Evolutionary conservation across 2,329 filamentous ascomycete genomes (phyloP).

Genomic region (Fonsecaea erecta): DNA sequence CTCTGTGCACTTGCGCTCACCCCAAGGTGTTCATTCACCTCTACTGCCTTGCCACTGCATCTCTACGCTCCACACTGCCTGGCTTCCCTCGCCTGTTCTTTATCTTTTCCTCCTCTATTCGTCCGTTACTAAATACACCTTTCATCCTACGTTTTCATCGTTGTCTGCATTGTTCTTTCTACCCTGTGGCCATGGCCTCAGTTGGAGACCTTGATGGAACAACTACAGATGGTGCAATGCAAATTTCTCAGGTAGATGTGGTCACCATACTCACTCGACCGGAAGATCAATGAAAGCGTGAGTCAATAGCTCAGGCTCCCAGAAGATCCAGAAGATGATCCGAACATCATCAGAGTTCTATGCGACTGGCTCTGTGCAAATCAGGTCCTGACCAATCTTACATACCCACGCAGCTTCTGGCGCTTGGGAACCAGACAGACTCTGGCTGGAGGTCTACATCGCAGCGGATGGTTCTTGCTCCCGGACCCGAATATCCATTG

Average conservation of each 20-base stretch:
- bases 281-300: too few relatives aligned
- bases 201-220: neutral
- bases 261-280: too few relatives aligned
- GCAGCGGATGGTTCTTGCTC: conserved; percentile 2
- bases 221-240: neutral
- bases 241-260: too few relatives aligned
- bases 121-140: neutral
- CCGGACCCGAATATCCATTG: too few relatives aligned
- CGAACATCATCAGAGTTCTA: conserved; percentile 61
- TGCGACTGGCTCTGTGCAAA: conserved; percentile 56
- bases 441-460: conserved; percentile 16
- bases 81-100: neutral
- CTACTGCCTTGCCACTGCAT: neutral
- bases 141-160: neutral
- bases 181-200: neutral
- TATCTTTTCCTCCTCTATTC: neutral
- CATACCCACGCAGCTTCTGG: neutral
- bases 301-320: conserved; percentile 50
- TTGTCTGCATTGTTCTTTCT: neutral
- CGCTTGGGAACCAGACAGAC: neutral
- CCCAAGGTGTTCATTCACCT: neutral
- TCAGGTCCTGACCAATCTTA: too few relatives aligned
- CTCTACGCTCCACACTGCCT: neutral
- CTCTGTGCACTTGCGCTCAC: neutral
- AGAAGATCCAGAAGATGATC: conserved; percentile 56